A percentile compares a stretch with the other conserved stretches of the same genome.
phyloP scores from a whole-genome alignment of 768 basidiomycete genomes.

The Xerocomellus intermedius region DNA sequence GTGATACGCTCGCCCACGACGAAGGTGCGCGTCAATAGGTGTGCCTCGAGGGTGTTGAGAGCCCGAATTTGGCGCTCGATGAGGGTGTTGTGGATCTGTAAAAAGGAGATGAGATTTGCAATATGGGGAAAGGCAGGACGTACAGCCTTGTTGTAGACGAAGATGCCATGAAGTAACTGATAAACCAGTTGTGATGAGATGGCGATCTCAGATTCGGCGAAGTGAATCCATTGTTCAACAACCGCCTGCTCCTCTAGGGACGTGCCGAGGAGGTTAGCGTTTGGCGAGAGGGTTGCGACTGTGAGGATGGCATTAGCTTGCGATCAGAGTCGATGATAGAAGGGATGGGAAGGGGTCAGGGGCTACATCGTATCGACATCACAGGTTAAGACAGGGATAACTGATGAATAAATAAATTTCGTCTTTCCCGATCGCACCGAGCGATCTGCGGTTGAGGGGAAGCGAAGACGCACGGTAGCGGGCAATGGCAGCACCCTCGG shows the following conservation, averaged over 20 bases:
- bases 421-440: slow-evolving; percentile 21
- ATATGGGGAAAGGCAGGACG: slow-evolving; percentile 25
- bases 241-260: slow-evolving; percentile 65
- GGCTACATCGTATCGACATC: slow-evolving; percentile 45
- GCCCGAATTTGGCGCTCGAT: slow-evolving; percentile 54
- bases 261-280: slow-evolving; percentile 73
- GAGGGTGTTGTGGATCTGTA: slow-evolving; percentile 56
- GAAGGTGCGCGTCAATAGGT: slow-evolving; percentile 80
- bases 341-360: slow-evolving; percentile 9
- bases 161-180: slow-evolving; percentile 42
- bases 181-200: slow-evolving; percentile 36
- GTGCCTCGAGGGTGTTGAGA: slow-evolving; percentile 66
- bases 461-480: slow-evolving; percentile 72
- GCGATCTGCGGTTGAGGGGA: slow-evolving; percentile 8
- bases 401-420: slow-evolving; percentile 43
- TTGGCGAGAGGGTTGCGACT: slow-evolving; percentile 80
- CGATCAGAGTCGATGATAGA: slow-evolving; percentile 9
- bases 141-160: slow-evolving; percentile 86
- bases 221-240: slow-evolving; percentile 83
- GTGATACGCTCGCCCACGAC: slow-evolving; percentile 94
- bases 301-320: slow-evolving; percentile 15
- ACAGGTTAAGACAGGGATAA: slow-evolving; percentile 71
- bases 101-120: neutral
- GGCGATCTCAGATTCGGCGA: slow-evolving; percentile 66
- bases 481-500: slow-evolving; percentile 79